Base-by-base conservation (phyloP, 305 asterid genomes). In the Fraxinus xanthoxyloides region DNA sequence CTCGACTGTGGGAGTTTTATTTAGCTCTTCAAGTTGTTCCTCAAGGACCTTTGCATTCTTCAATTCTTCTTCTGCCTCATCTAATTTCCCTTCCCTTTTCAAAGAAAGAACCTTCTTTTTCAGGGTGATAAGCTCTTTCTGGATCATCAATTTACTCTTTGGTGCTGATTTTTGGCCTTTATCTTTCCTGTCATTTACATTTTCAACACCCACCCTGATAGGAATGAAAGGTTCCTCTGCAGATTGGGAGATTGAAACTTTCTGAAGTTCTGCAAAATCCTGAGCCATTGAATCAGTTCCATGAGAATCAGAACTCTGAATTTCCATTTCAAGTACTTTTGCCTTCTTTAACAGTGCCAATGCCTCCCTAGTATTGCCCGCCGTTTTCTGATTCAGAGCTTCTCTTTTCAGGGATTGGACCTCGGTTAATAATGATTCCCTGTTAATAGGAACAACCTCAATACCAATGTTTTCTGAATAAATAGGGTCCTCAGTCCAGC, bases 41-140 rank as follows among this genome's bases (percentile, higher is more conserved):
- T 93, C 99, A 32, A 97, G 97, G 83, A 87, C 89, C 87, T 91
- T 90, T 32, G 98, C 98, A 83, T 88, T 97, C 82, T 88, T 90
- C 92, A 97, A 48, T 89, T 92, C 97, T 88, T 91, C 93, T 80
- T 92, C 97, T 13, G 98, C 93, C 87, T 97, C 98, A 32, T 88
- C 94, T 36, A 92, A 15, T 85, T 84, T 91, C 51, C 99, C 99
- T 84, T 93, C 96, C 86, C 98, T 89, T 88, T 92, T 89, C 81
- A 97, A 91, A 73, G 94, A 82, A 79, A 93, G 90, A 80, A 94
- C 98, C 81, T 88, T 91, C 97, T 92, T 97, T 88, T 97, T 97
- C 85, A 97, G 77, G 75, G 87, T 89, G 82, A 97, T 89, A 77
- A 97, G 98, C 85, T 97, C 99, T 86, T 81, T 91, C 85, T 97